Conservation (phyloP, 2,329 filamentous ascomycete genomes). For the Decorospora gaudefroyi region DNA sequence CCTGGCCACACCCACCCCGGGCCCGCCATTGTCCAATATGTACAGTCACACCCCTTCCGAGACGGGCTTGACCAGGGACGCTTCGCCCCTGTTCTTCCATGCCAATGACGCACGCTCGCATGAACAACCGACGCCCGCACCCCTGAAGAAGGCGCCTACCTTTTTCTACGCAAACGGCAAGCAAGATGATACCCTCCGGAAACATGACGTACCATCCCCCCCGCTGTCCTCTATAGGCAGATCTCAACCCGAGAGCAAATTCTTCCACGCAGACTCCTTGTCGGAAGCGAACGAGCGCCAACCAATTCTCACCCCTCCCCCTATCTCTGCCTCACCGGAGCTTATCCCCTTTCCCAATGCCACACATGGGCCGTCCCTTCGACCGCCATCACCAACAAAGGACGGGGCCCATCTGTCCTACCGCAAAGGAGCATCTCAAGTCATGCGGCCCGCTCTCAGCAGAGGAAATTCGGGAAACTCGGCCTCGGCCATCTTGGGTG, state of each 20-base stretch:
- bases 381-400: constrained; percentile 53
- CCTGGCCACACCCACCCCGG: constrained; percentile 28
- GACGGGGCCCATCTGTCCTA: constrained; percentile 56
- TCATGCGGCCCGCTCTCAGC: constrained; percentile 48
- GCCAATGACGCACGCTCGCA: constrained; percentile 69
- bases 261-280: constrained; percentile 70
- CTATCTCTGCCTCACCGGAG: constrained; percentile 35
- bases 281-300: constrained; percentile 47
- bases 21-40: constrained; percentile 31
- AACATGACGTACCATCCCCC: constrained; percentile 39
- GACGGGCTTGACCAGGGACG: constrained; percentile 29
- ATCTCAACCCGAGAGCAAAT: constrained; percentile 56
- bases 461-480: constrained; percentile 43
- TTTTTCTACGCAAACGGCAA: constrained; percentile 60
- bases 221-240: constrained; percentile 38
- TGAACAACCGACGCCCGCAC: constrained; percentile 37
- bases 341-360: constrained; percentile 20
- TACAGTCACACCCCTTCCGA: constrained; percentile 38
- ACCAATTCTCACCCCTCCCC: constrained; percentile 42
- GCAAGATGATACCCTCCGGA: constrained; percentile 42
- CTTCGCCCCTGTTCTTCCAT: constrained; percentile 81
- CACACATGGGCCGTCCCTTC: constrained; percentile 26
- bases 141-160: constrained; percentile 51
- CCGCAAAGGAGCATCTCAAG: constrained; percentile 55
- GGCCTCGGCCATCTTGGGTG: constrained; percentile 40